Evolutionary conservation across 75 land plant genomes (phyloP).

Genomic region (Gnetum montanum): DNA sequence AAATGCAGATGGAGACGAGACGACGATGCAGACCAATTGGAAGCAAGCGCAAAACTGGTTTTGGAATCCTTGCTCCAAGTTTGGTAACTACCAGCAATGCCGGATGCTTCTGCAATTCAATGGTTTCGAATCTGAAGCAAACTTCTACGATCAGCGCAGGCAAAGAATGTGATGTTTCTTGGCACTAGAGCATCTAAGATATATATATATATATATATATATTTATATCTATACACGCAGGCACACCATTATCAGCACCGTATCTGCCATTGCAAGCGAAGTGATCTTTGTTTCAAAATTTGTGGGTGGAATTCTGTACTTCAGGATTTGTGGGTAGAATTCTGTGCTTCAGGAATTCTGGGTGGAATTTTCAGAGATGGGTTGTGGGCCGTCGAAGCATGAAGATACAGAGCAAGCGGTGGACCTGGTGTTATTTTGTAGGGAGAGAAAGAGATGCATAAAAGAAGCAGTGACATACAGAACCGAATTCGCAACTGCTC

Average conservation of each 20-base stretch:
- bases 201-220: background rate
- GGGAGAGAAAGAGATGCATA: slow-evolving; percentile 65
- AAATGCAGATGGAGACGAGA: background rate
- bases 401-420: slow-evolving; percentile 88
- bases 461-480: slow-evolving; percentile 74
- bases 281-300: background rate
- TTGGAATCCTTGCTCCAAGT: background rate
- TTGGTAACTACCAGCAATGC: background rate
- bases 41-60: background rate
- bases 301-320: no score
- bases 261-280: background rate
- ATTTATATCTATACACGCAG: background rate
- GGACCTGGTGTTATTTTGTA: slow-evolving; percentile 72
- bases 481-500: slow-evolving; percentile 55
- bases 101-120: background rate
- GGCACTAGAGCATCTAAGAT: background rate
- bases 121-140: background rate
- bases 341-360: no score
- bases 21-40: background rate
- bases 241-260: background rate
- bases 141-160: no score
- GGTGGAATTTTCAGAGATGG: slow-evolving; percentile 53
- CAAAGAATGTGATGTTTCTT: background rate
- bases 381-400: slow-evolving; percentile 78
- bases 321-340: background rate